phyloP scores from a whole-genome alignment of 345 rosid genomes.

The Moricandia arvensis region DNA sequence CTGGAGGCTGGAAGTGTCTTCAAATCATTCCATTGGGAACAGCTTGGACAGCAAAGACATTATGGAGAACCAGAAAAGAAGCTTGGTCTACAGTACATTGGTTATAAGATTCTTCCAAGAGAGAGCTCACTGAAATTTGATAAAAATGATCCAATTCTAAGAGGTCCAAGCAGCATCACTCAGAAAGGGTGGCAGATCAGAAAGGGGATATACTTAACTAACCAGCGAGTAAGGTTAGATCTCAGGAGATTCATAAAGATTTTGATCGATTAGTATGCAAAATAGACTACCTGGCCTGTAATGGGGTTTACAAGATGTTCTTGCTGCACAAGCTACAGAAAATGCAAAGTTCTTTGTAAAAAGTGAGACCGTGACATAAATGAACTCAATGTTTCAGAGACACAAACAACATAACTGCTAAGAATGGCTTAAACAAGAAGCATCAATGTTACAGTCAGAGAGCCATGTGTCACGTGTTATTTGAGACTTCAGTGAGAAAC shows the following conservation, averaged over 20 bases:
- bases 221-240: conserved; percentile 59
- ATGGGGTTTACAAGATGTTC: not conserved
- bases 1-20: conserved; percentile 59
- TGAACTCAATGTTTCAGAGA: conserved; percentile 27
- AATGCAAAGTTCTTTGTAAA: conserved; percentile 14
- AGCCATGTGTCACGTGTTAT: no score
- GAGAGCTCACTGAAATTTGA: conserved; percentile 74
- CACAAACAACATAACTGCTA: conserved; percentile 11
- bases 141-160: conserved; percentile 59
- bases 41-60: conserved; percentile 75
- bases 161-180: conserved; percentile 56
- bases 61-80: conserved; percentile 77
- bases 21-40: conserved; percentile 85
- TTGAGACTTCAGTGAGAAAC: no score
- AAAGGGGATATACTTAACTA: conserved; percentile 59
- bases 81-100: conserved; percentile 65
- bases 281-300: conserved; percentile 31
- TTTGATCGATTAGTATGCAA: conserved; percentile 46
- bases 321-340: conserved; percentile 1
- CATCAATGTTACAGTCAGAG: conserved; percentile 17
- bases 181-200: conserved; percentile 79
- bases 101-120: conserved; percentile 54
- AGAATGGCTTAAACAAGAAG: conserved; percentile 22
- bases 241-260: conserved; percentile 57
- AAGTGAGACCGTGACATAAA: conserved; percentile 21